Conservation (phyloP, 768 basidiomycete genomes). For the Kwoniella mangroviensis region DNA sequence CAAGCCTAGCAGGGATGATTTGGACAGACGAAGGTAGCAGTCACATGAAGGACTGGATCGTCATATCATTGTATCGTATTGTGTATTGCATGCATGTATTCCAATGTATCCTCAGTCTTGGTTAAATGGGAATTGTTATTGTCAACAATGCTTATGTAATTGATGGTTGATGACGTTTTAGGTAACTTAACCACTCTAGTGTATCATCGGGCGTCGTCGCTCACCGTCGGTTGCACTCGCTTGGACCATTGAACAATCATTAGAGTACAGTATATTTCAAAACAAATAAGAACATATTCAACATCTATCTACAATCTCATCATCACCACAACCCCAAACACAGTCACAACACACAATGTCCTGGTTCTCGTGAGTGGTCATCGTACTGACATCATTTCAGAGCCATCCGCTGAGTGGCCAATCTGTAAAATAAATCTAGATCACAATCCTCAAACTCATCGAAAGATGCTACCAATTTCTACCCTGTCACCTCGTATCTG, state of each 20-base stretch:
- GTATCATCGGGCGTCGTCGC: neutral
- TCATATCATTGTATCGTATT: neutral
- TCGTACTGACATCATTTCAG: neutral
- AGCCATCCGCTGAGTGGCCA: neutral
- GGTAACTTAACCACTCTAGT: neutral
- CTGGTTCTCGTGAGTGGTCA: slow-evolving; percentile 41
- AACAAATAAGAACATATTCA: no score
- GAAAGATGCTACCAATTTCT: slow-evolving; percentile 66
- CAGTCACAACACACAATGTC: slow-evolving; percentile 27
- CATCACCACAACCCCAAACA: neutral
- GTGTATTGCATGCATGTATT: neutral
- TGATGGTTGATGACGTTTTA: neutral
- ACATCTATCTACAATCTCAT: neutral
- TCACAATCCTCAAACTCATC: slow-evolving; percentile 22
- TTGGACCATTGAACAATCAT: slow-evolving; percentile 1
- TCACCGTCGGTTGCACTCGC: neutral
- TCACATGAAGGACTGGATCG: no score
- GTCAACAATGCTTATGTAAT: neutral
- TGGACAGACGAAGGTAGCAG: slow-evolving; percentile 1
- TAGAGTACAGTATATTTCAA: no score
- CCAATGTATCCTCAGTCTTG: neutral
- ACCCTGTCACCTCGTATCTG: slow-evolving; percentile 70
- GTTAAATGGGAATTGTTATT: no score
- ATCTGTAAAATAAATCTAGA: slow-evolving; percentile 1
- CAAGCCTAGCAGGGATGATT: slow-evolving; percentile 13